These are phyloP conservation scores for Alisma plantagoaquatica DNA, from an alignment of 106 monocot species.

Conservation along the genomic window DNA sequence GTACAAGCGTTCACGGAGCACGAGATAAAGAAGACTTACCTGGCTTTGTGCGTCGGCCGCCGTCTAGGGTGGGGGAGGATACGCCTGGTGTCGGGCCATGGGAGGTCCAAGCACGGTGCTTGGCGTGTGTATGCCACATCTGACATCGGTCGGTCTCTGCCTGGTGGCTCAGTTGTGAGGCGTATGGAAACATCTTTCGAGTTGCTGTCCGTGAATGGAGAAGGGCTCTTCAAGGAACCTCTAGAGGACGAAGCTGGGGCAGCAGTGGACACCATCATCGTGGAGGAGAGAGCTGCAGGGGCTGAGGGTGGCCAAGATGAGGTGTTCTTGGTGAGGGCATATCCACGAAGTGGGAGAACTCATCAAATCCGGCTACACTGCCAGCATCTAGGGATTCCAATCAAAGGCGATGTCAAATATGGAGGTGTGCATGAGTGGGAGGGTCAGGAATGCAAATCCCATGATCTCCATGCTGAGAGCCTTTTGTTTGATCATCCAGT, in stretches of 20 bases:
- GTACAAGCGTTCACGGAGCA: constrained; percentile 76
- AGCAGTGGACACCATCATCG: constrained; percentile 10
- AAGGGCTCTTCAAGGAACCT: too few relatives aligned
- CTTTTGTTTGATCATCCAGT: constrained; percentile 64
- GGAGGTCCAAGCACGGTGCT: constrained; percentile 73
- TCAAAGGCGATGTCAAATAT: constrained; percentile 88
- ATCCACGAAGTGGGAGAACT: constrained; percentile 75
- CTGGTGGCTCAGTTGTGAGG: constrained; percentile 65
- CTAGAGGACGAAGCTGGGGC: too few relatives aligned
- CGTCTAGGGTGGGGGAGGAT: constrained; percentile 41
- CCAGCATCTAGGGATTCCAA: constrained; percentile 72
- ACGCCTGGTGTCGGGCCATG: constrained; percentile 66
- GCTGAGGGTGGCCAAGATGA: constrained; percentile 7
- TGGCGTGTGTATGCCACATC: constrained; percentile 72
- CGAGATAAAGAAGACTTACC: constrained; percentile 69
- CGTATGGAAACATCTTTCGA: constrained; percentile 59
- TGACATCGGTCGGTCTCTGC: constrained; percentile 49
- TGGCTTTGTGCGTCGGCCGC: constrained; percentile 43
- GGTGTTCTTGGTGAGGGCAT: constrained; percentile 63
- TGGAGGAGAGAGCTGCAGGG: neutral
- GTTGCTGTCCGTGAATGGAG: constrained; percentile 26
- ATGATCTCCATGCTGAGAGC: constrained; percentile 78
- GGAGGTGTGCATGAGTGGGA: constrained; percentile 63
- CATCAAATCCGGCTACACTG: constrained; percentile 94
- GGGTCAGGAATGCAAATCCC: constrained; percentile 37